Evolutionary conservation across 78 protist genomes (phyloP), one percentile per base, ranked within the genome.

Genomic region (Dictyostelium capitatum): DNA sequence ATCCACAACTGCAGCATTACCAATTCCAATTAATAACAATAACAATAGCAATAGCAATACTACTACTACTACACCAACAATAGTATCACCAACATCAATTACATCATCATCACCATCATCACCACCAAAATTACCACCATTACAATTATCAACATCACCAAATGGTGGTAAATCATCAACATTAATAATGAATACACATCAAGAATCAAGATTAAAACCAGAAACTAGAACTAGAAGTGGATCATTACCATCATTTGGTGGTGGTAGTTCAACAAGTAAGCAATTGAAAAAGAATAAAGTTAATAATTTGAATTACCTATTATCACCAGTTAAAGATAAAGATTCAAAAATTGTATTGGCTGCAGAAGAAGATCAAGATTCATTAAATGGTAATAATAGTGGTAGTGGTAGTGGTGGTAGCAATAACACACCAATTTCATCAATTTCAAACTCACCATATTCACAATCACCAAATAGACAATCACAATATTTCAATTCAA

Each of bases 151-250:
- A 41, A 10, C 47, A 75, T 28, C 81, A 25, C 41, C 62, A 50
- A n/a, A 10, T 32, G 43, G 43, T 37, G 43, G 43, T 37, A 32
- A 25, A 41, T 15, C 28, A 12, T 28, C 28, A 6, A 28, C 8
- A 23, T 30, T 32, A 30, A 5, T 32, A 47, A 37, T 37, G 43
- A 37, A 37, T 37, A 2, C 43, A 37, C 25, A 46, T n/a, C 79
- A 50, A 14, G 75, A 67, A 14, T 67, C 75, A 6, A 67, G 23
- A 32, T 25, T 50, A 30, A 43, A 51, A 28, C 23, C 19, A 19
- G 43, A 53, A 46, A 72, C 62, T 15, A 72, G 93, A 87, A 65
- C 69, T 30, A 87, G 93, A 77, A 87, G 93, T 77, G 93, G 83
- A 7, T 87, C 93, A 59, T 20, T 87, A n/a, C 93, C 93, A 59